Conservation (phyloP, 2,329 filamentous ascomycete genomes). For the Nectriaceae sp. region DNA sequence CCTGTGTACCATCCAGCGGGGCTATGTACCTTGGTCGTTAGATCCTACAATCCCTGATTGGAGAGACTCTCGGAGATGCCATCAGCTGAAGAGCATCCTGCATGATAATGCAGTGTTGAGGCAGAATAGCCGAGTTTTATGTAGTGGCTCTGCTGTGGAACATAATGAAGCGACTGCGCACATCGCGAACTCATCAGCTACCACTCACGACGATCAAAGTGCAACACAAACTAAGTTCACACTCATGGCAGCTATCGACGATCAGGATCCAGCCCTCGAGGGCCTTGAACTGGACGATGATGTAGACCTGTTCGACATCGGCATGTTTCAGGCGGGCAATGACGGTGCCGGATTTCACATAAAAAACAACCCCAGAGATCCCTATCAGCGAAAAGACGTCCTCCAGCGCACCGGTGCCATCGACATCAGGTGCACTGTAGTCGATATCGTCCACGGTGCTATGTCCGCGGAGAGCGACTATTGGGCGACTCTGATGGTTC, state of each 20-base stretch:
- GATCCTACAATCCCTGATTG: background rate
- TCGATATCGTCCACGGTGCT: background rate
- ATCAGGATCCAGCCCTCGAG: background rate
- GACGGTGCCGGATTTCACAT: constrained; percentile 12
- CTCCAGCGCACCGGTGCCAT: constrained; percentile 15
- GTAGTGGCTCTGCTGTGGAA: too few relatives aligned
- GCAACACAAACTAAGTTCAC: background rate
- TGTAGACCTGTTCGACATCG: background rate
- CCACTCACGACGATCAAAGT: background rate
- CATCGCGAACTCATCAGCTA: background rate
- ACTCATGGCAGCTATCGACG: background rate
- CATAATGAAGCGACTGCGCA: too few relatives aligned
- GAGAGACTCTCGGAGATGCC: background rate
- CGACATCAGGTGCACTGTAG: constrained; percentile 13
- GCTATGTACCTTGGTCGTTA: background rate
- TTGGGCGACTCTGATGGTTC: constrained; percentile 5
- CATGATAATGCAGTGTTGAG: background rate
- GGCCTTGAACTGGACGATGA: constrained; percentile 1
- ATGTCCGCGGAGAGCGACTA: constrained; percentile 14
- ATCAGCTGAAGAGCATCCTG: background rate
- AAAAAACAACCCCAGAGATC: constrained; percentile 9
- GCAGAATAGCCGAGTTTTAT: too few relatives aligned
- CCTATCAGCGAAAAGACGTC: constrained; percentile 12
- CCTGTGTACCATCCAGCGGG: background rate
- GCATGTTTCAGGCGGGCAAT: constrained; percentile 9